These are phyloP conservation scores for Trypanosoma lewisi DNA, from an alignment of 208 protist species.

Conservation along the genomic window DNA sequence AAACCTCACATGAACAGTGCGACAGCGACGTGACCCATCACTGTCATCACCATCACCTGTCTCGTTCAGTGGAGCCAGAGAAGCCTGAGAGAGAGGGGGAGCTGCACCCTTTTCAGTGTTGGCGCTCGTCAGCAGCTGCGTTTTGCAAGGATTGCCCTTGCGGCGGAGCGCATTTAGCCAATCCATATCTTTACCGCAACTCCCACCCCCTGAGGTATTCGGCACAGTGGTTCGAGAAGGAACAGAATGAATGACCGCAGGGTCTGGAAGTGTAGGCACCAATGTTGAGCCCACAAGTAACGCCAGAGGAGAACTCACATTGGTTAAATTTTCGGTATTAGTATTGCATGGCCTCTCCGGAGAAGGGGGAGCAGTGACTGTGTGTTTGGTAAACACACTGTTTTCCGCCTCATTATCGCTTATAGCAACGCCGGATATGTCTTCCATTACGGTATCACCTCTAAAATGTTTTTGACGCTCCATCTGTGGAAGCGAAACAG, in stretches of 20 bases:
- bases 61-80: not conserved
- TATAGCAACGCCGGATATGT: not conserved
- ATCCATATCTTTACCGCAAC: not conserved
- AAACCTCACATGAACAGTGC: conserved; percentile 39
- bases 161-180: not conserved
- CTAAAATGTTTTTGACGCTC: not conserved
- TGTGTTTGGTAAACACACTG: not conserved
- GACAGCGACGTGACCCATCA: conserved; percentile 18
- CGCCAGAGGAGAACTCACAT: not conserved
- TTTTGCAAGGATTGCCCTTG: not conserved
- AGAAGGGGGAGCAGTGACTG: not conserved
- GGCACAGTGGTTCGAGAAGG: not conserved
- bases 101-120: no score
- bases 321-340: not conserved
- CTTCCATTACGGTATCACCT: not conserved
- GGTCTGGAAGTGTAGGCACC: not conserved
- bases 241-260: not conserved
- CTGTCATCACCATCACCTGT: not conserved
- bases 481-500: not conserved
- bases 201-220: not conserved
- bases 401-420: not conserved
- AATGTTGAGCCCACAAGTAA: not conserved
- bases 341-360: not conserved
- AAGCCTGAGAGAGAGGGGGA: no score
- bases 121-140: not conserved